Evolutionary conservation across 257 asterid genomes (phyloP).

Genomic region (Capsicum rhomboideum): DNA sequence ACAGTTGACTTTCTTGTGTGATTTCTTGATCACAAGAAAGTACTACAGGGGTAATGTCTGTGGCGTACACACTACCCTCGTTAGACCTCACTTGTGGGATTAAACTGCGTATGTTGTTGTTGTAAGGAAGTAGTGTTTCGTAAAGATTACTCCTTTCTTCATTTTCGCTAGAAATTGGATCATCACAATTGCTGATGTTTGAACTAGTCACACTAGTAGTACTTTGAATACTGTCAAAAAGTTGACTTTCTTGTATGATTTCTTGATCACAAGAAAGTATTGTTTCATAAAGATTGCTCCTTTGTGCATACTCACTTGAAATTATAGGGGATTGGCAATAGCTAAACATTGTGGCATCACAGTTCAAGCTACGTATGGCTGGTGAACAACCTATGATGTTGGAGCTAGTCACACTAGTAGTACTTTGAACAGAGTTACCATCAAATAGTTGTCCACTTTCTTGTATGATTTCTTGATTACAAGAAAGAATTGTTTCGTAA

Average conservation of each 20-base stretch:
- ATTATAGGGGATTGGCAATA: too few relatives aligned
- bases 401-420: neutral
- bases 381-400: neutral
- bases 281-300: neutral
- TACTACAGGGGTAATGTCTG: too few relatives aligned
- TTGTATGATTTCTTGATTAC: neutral
- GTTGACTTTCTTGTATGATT: neutral
- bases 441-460: slow-evolving; percentile 6
- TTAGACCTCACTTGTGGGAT: neutral
- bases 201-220: neutral
- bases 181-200: neutral
- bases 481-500: neutral
- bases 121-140: neutral
- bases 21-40: slow-evolving; percentile 4
- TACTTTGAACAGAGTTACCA: slow-evolving; percentile 2
- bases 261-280: slow-evolving; percentile 4
- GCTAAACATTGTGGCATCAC: too few relatives aligned
- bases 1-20: slow-evolving; percentile 2
- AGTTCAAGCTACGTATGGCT: too few relatives aligned
- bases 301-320: too few relatives aligned
- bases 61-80: too few relatives aligned
- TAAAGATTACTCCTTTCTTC: neutral
- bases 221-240: neutral
- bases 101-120: neutral
- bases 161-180: neutral